Percentiles rank a stretch among this genome's conserved stretches.
Conservation (phyloP, 2,329 filamentous ascomycete genomes). For the Colletotrichum truncatum region DNA sequence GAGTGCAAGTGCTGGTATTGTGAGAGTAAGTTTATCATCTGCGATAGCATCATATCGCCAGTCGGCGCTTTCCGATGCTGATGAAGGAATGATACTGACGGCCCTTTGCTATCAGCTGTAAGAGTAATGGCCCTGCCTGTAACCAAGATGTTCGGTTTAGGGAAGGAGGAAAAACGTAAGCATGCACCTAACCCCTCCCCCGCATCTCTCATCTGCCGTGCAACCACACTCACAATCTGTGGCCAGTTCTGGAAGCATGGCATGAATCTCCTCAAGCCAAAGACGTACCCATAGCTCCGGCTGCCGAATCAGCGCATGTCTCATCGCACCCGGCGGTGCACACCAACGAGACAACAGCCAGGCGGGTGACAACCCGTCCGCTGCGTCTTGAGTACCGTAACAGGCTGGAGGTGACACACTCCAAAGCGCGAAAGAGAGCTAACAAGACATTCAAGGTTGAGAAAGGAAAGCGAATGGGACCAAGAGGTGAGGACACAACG, state of each 20-base stretch:
- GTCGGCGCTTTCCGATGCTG: conserved; percentile 5
- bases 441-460: conserved; percentile 20
- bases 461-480: conserved; percentile 24
- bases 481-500: conserved; percentile 26
- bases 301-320: conserved; percentile 68
- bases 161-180: conserved; percentile 51
- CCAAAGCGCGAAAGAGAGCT: conserved; percentile 26
- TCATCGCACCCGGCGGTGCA: conserved; percentile 73
- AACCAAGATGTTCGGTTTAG: conserved; percentile 52
- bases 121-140: conserved; percentile 64
- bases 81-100: not conserved
- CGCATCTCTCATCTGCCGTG: not conserved
- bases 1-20: conserved; percentile 84
- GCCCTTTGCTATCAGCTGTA: conserved; percentile 47
- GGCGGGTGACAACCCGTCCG: not conserved
- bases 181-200: not conserved
- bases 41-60: not conserved
- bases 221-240: not conserved
- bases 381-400: conserved; percentile 16
- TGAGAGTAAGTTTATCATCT: conserved; percentile 56
- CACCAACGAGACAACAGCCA: conserved; percentile 33
- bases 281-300: conserved; percentile 53
- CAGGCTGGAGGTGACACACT: conserved; percentile 15
- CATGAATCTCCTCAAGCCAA: conserved; percentile 52
- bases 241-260: conserved; percentile 44